Evolutionary conservation across 2,329 filamentous ascomycete species (phyloP), one percentile per base, ranked within the genome.

Genomic region (Ophiostoma sp.): DNA sequence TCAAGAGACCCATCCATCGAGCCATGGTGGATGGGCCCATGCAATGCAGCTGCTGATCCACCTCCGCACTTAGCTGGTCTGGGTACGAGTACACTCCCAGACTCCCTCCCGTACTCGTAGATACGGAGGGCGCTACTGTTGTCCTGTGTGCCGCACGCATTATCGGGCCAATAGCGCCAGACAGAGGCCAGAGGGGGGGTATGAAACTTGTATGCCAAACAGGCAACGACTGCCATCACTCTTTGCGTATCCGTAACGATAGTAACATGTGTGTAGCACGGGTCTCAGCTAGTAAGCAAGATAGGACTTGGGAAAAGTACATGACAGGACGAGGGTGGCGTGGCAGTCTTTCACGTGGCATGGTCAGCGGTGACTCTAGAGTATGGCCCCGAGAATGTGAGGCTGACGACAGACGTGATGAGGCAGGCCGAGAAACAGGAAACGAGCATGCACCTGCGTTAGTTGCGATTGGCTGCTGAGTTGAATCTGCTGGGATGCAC

Each of bases 11-110:
- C 47, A 49, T n/a, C 47, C 47, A 49, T n/a, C 27, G 27, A 27
- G 7, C 47, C 47, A 49, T 49, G 47, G 5, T 18, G 47, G 47
- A 5, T 49, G 47, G 47, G 18, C 14, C 47, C 47, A 49, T 55
- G 49, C 47, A 27, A 55, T 36, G 18, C 49, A 55, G 18, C n/a
- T 12, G 42, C 49, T 55, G 49, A 55, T 55, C 49, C 49, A 55
- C 49, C 49, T 55, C 49, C 49, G 49, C 49, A 55, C 8, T 18
- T 27, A 55, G 49, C 49, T 55, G 49, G 49, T 27, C 49, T 55
- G 49, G 49, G 49, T 18, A 55, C 49, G 49, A n/a, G 49, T 18
- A 55, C 49, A 27, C 27, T 27, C 27, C 27, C 27, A 27, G 27
- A 27, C 49, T 27, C 49, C 49, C 8, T 12, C 49, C 49, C 49